Conservation (phyloP, 208 protist species). For the Spongospora subterranea region DNA sequence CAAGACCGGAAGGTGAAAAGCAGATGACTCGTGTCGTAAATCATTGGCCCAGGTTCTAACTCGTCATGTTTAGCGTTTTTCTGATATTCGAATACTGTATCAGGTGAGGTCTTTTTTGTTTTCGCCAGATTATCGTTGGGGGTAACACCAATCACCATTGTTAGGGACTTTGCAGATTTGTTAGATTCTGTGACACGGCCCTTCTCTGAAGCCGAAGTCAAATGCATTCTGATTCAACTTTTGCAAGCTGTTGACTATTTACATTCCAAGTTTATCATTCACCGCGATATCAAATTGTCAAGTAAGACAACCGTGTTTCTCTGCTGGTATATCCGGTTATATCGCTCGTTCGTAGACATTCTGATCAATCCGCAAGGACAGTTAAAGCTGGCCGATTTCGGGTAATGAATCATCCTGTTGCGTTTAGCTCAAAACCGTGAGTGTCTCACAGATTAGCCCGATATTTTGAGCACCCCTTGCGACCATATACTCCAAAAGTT, state of each 20-base stretch:
- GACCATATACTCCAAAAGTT: slow-evolving; percentile 56
- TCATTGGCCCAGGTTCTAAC: background rate
- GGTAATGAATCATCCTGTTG: background rate
- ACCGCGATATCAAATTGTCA: slow-evolving; percentile 38
- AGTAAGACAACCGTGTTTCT: background rate
- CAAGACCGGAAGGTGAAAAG: slow-evolving; percentile 24
- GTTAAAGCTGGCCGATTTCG: slow-evolving; percentile 31
- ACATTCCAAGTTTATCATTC: slow-evolving; percentile 39
- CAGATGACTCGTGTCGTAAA: background rate
- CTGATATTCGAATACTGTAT: slow-evolving; percentile 58
- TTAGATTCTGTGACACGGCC: slow-evolving; percentile 38
- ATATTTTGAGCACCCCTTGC: slow-evolving; percentile 52
- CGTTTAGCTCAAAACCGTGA: too few species aligned
- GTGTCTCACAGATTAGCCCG: background rate
- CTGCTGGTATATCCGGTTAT: background rate
- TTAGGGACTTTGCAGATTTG: slow-evolving; percentile 48
- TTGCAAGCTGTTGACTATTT: slow-evolving; percentile 35
- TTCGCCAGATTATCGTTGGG: background rate
- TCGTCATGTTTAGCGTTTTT: slow-evolving; percentile 25
- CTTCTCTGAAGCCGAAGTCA: slow-evolving; percentile 56
- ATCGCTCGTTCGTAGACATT: background rate
- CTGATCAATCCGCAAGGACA: slow-evolving; percentile 11
- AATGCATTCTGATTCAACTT: slow-evolving; percentile 58
- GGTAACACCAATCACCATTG: background rate
- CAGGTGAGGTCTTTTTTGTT: background rate